These are phyloP conservation scores for Albatrellus sp. DNA, from an alignment of 1,284 basidiomycete genomes.

Conservation along the genomic window DNA sequence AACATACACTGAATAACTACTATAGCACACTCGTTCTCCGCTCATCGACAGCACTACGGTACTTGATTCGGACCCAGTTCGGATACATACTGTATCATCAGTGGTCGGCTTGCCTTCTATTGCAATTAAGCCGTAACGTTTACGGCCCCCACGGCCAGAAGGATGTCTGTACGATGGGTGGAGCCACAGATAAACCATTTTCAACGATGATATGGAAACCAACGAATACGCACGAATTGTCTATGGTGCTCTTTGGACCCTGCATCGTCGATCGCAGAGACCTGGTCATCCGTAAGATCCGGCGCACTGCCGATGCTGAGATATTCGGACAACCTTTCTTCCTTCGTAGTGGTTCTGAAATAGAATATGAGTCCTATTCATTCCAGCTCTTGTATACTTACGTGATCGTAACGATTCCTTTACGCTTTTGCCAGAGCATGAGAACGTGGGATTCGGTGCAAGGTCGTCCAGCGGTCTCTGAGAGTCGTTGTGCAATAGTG, in stretches of 20 bases:
- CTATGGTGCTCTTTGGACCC: neutral
- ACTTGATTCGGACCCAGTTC: too few relatives aligned
- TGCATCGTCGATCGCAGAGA: neutral
- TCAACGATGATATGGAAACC: neutral
- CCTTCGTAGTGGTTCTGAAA: slow-evolving; percentile 58
- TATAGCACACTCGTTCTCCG: too few relatives aligned
- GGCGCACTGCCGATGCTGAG: slow-evolving; percentile 41
- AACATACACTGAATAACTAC: too few relatives aligned
- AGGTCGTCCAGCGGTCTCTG: slow-evolving; percentile 16
- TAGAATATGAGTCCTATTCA: neutral
- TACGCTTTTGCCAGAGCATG: slow-evolving; percentile 22
- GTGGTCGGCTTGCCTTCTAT: too few relatives aligned
- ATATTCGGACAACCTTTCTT: slow-evolving; percentile 55
- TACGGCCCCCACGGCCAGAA: neutral
- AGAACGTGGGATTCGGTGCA: slow-evolving; percentile 23
- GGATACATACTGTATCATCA: too few relatives aligned
- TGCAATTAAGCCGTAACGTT: neutral
- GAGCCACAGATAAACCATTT: neutral
- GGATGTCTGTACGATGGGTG: neutral
- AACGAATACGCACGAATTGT: neutral
- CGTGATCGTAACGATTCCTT: slow-evolving; percentile 39
- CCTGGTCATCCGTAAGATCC: slow-evolving; percentile 35
- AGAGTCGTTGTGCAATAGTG: slow-evolving; percentile 18
- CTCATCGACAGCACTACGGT: too few relatives aligned
- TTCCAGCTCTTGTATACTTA: slow-evolving; percentile 22